Conservation (phyloP, 2,329 filamentous ascomycete genomes). For the Cladorrhinum sp. region DNA sequence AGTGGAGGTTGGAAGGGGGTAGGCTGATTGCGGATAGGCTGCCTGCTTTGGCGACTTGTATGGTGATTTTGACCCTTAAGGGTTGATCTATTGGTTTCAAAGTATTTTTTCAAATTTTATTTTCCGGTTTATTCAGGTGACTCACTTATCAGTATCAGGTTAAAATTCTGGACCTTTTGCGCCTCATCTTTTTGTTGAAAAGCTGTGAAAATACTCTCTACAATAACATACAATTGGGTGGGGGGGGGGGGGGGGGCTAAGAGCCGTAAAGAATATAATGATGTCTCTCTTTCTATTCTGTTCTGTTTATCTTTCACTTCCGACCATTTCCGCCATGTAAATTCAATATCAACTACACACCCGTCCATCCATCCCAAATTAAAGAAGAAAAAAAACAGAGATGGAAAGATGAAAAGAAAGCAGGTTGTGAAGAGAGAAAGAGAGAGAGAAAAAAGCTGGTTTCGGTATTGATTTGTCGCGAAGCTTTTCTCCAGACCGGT, state of each 20-base stretch:
- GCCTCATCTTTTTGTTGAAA: no score
- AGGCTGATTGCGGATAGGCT: conserved; percentile 29
- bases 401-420: no score
- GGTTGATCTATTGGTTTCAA: no score
- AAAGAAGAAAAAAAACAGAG: neutral
- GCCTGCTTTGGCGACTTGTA: conserved; percentile 34
- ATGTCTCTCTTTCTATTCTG: neutral
- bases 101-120: no score
- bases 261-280: no score
- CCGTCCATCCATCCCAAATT: neutral
- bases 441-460: neutral
- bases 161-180: no score
- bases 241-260: no score
- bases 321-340: neutral
- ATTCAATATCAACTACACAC: neutral
- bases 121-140: no score
- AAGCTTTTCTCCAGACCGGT: neutral
- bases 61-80: conserved; percentile 32
- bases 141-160: no score
- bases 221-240: no score
- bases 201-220: no score
- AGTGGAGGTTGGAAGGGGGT: conserved; percentile 29
- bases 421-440: neutral
- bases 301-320: no score
- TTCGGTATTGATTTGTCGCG: neutral